phyloP scores from a whole-genome alignment of 2,329 filamentous ascomycete species.

The Byssothecium circinans region DNA sequence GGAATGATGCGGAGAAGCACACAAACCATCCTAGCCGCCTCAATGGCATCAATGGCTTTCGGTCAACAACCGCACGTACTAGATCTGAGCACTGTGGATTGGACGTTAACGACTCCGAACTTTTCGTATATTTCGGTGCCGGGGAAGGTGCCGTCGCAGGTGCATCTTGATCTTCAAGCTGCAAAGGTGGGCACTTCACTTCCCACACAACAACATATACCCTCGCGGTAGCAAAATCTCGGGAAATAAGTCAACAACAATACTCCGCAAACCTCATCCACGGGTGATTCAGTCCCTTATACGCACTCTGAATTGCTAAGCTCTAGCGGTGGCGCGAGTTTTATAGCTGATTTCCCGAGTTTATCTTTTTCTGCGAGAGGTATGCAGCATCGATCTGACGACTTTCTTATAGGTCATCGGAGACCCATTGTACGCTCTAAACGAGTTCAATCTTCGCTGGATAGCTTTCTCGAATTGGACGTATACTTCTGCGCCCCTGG shows the following conservation, averaged over 20 bases:
- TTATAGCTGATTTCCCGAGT: too few species aligned
- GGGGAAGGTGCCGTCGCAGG: conserved; percentile 60
- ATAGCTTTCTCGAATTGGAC: conserved; percentile 63
- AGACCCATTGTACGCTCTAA: conserved; percentile 58
- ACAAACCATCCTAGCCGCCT: conserved; percentile 21
- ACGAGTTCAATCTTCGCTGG: conserved; percentile 64
- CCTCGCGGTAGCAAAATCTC: too few species aligned
- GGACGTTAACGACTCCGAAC: conserved; percentile 50
- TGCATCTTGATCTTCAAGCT: conserved; percentile 60
- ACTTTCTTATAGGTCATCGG: conserved; percentile 56
- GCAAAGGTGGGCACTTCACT: conserved; percentile 27
- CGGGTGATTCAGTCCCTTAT: too few species aligned
- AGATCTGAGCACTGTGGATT: conserved; percentile 34
- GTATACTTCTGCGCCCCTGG: conserved; percentile 55
- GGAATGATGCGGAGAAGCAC: conserved; percentile 15
- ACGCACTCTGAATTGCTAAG: too few species aligned
- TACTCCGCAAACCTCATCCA: too few species aligned
- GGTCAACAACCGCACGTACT: conserved; percentile 15
- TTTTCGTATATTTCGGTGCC: conserved; percentile 55
- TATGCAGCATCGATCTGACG: too few species aligned
- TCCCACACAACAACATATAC: too few species aligned
- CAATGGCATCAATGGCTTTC: conserved; percentile 10
- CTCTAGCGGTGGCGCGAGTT: too few species aligned
- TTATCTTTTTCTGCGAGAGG: too few species aligned
- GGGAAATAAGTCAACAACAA: too few species aligned